Evolutionary conservation across 2,329 filamentous ascomycete genomes (phyloP), one percentile per base, ranked within the genome.

Genomic region (Fusarium palustre): DNA sequence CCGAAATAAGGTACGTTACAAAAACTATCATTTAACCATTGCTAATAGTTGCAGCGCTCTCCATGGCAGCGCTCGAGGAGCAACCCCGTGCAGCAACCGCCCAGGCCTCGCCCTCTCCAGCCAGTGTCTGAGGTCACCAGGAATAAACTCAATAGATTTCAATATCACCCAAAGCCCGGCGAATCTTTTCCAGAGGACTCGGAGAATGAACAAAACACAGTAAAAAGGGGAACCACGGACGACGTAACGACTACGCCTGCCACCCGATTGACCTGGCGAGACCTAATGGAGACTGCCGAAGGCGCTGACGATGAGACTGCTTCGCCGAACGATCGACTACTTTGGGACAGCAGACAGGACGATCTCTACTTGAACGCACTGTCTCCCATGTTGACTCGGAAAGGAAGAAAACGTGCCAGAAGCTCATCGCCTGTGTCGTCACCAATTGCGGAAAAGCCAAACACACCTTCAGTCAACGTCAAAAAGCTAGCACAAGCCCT

Each of bases 351-450:
- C 58, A 82, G 81, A 63, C 80, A 82, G 61, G 80, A 83, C 68
- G 77, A 73, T 13, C 69, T 78, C 15, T 81, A 81, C 58, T 71
- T 76, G 41, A 79, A 81, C 24, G 81, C 78, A 31, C 75, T 85
- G 64, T 85, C 82, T 53, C 86, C 82, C 55, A 84, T 82, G 78
- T 80, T 81, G 80, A 81, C 74, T 70, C 86, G 83, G 64, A 83
- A 79, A 73, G 83, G 83, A 65, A 87, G 84, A 70, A 94, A 94
- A 77, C 86, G 92, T 58, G 88, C 90, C 18, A 86, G 88, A 70
- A 94, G 91, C 79, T 93, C 91, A 15, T 94, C 92, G 1, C 91
- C 92, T 1, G 80, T 85, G 3, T 90, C 89, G 7, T 94, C 92
- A 3, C 91, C 92, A 2, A 84, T 86, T 47, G 64, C 79, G 18